Evolutionary conservation across 495 filamentous ascomycete species (phyloP), one percentile per base, ranked within the genome.

Genomic region (Cercophora sp.): DNA sequence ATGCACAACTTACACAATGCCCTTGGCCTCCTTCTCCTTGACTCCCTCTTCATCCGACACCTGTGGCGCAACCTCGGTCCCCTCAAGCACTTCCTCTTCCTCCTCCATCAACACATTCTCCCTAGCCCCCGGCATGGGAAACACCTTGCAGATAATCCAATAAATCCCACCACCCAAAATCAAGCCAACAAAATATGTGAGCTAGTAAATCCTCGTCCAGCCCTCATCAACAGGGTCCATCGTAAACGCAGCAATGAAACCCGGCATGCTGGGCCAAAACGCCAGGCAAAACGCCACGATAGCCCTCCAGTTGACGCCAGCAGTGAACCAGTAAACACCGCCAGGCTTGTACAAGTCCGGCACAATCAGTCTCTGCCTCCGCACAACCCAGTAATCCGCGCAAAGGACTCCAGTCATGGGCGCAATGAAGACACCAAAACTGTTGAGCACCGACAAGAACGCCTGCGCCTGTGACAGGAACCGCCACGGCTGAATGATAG

Each of bases 191-290:
- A 29, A 48, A 19, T 48, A 48, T 5, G 45, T 35, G 26, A 48
- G 25, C 13, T 48, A 19, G 29, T 48, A 48, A 15, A 48, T 48
- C 8, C 29, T 11, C 4, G 19, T 11, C 45, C 45, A 48, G 3
- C 26, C 26, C 18, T 35, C 29, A 19, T 10, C 25, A 3, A 35
- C 26, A 9, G 25, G 16, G n/a, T 19, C 26, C 25, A n/a, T 8
- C 6, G 8, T 9, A 15, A 32, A 19, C 11, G 27, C 31, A 3
- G 15, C 29, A 22, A 48, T 35, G 45, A 48, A 35, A 19, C 45
- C 45, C 27, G 45, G 45, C 26, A 48, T 48, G 2, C 27, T 18
- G 5, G 45, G 45, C 45, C 19, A 29, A 19, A 35, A 15, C n/a
- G 29, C 29, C 2, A 48, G 3, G 18, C 16, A 35, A 15, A 48